Evolutionary conservation across 768 basidiomycete genomes (phyloP), one percentile per base, ranked within the genome.

Genomic region (Calocera viscosa): DNA sequence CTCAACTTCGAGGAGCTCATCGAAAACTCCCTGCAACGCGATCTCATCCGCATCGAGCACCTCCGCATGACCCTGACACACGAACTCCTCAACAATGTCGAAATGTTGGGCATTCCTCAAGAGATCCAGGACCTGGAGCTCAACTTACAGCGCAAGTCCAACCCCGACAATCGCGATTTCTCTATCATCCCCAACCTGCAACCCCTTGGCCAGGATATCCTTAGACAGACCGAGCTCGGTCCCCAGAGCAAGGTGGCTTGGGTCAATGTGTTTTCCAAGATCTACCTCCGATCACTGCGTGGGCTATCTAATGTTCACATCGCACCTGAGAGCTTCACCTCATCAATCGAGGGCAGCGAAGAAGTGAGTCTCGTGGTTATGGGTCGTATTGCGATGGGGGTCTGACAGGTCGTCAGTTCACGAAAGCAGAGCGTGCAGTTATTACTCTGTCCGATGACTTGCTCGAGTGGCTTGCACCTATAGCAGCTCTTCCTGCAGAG

Each of bases 81-180:
- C 65, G 92, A 93, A 73, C 77, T 80, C 19, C 80, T 90, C 65
- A 83, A 70, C 19, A 47, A 79, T 49, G 80, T 86, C 8, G 88
- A 91, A 68, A 77, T 89, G 63, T 82, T 91, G 68, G 89, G 90
- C 69, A 85, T 88, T 82, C 30, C 30, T 2, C 17, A 35, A 16
- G 90, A 92, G 72, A 80, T 92, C 34, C 87, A 90, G 67, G 90
- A 91, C 70, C 77, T 93, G 66, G 90, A 89, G 72, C 89, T 91
- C 73, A 84, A 90, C 72, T 88, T 90, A n/a, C 72, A 89, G 87
- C 80, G 65, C 24, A 22, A 17, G 68, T 65, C 66, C 89, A 93
- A 60, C 69, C 81, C 86, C 66, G 93, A 95, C 75, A 94, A 95
- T 74, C 87, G 93, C 8, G 93, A 95, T 76, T 87, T 88, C 71